Conservation (phyloP, 2,329 filamentous ascomycete genomes). For the Fusarium nematophilum region DNA sequence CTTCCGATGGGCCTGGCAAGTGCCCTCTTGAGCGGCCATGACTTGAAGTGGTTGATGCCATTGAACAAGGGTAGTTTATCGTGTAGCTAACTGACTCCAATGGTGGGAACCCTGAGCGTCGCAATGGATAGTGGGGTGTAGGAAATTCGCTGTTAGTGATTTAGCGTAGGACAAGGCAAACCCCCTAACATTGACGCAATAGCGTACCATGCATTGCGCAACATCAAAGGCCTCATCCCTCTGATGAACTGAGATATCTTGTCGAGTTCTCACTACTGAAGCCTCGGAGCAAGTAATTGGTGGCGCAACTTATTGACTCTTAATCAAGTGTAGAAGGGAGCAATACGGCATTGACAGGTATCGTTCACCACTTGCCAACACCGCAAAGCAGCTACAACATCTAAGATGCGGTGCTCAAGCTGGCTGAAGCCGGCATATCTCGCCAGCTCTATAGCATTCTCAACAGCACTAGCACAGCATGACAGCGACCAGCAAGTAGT, state of each 20-base stretch:
- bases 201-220: constrained; percentile 17
- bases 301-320: too few species aligned
- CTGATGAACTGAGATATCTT: background rate
- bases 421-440: constrained; percentile 16
- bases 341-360: background rate
- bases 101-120: background rate
- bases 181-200: constrained; percentile 44
- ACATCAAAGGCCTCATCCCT: constrained; percentile 14
- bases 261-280: too few species aligned
- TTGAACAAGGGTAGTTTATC: too few species aligned
- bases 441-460: background rate
- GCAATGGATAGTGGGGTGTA: too few species aligned
- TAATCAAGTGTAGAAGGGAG: constrained; percentile 2
- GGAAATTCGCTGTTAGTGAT: constrained; percentile 25
- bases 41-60: too few species aligned
- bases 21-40: too few species aligned
- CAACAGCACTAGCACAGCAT: background rate
- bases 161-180: background rate
- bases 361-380: background rate
- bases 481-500: background rate
- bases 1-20: too few species aligned
- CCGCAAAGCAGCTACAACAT: background rate
- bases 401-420: constrained; percentile 18
- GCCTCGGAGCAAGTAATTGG: too few species aligned
- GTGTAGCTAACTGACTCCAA: too few species aligned